These are phyloP conservation scores for Caloboletus inedulis DNA, from an alignment of 1,284 basidiomycete species.

Conservation along the genomic window DNA sequence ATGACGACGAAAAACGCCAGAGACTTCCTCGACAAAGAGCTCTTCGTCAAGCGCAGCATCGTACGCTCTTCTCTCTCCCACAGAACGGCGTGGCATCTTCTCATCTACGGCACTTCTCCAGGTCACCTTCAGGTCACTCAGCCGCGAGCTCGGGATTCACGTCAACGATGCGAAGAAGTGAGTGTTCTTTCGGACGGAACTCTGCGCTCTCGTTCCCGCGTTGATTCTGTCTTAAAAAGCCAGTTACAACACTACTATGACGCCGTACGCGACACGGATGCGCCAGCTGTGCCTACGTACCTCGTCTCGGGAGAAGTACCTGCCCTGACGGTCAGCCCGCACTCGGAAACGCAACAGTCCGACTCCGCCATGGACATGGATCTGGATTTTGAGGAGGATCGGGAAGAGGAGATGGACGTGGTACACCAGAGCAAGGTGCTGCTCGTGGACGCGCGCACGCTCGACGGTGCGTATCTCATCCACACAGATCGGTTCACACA, in stretches of 20 bases:
- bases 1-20: constrained; percentile 47
- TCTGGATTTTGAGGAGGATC: constrained; percentile 36
- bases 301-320: constrained; percentile 54
- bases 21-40: constrained; percentile 61
- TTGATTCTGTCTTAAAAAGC: constrained; percentile 35
- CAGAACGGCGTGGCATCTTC: background rate
- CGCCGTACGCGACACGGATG: constrained; percentile 37
- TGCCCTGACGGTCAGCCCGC: constrained; percentile 14
- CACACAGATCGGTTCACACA: background rate
- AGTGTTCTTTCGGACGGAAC: constrained; percentile 13
- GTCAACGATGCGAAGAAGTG: constrained; percentile 74
- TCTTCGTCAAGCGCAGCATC: constrained; percentile 59
- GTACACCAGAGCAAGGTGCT: constrained; percentile 42
- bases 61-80: constrained; percentile 37
- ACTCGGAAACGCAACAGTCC: constrained; percentile 15
- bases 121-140: constrained; percentile 74
- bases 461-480: constrained; percentile 50
- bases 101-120: constrained; percentile 25
- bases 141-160: constrained; percentile 62
- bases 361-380: constrained; percentile 48
- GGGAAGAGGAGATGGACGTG: constrained; percentile 32
- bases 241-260: constrained; percentile 58
- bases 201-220: background rate
- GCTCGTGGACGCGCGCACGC: constrained; percentile 54
- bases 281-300: constrained; percentile 61